A percentile compares a stretch with the other conserved stretches of the same genome.
These are phyloP conservation scores for Udeniomyces megalosporus DNA, from an alignment of 768 basidiomycete species.

Conservation along the genomic window DNA sequence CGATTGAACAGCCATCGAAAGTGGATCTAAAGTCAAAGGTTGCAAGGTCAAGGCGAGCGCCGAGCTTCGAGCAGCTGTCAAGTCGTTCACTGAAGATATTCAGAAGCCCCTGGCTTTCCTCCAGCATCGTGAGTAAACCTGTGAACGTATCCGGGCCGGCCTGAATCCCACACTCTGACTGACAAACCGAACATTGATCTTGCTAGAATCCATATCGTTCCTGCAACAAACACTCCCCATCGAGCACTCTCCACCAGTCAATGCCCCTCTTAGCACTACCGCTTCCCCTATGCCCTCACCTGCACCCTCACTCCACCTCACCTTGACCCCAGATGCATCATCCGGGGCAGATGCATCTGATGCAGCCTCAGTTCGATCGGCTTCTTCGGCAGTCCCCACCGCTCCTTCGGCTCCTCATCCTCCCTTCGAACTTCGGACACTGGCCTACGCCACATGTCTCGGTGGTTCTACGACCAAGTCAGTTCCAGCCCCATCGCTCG, in stretches of 20 bases:
- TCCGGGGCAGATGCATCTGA: not conserved
- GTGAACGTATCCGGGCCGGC: no score
- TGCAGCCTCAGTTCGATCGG: not conserved
- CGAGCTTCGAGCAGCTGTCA: not conserved
- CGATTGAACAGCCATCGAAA: not conserved
- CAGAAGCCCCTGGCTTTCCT: constrained; percentile 3
- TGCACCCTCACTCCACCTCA: not conserved
- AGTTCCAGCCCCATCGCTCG: not conserved
- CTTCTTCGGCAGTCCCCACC: not conserved
- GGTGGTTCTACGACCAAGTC: not conserved
- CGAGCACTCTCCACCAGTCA: not conserved
- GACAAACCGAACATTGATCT: not conserved
- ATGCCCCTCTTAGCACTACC: not conserved
- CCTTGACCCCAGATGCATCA: no score
- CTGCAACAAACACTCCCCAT: constrained; percentile 6
- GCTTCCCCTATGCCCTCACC: not conserved
- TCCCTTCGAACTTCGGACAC: not conserved
- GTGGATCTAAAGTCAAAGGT: not conserved
- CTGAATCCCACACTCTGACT: not conserved
- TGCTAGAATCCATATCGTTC: constrained; percentile 11
- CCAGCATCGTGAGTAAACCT: not conserved
- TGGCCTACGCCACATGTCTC: not conserved
- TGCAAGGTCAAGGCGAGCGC: constrained; percentile 1
- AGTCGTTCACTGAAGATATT: not conserved
- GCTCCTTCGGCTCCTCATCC: not conserved